These are phyloP conservation scores for Dendrobium huoshanense DNA, from an alignment of 106 monocot genomes.

Conservation along the genomic window DNA sequence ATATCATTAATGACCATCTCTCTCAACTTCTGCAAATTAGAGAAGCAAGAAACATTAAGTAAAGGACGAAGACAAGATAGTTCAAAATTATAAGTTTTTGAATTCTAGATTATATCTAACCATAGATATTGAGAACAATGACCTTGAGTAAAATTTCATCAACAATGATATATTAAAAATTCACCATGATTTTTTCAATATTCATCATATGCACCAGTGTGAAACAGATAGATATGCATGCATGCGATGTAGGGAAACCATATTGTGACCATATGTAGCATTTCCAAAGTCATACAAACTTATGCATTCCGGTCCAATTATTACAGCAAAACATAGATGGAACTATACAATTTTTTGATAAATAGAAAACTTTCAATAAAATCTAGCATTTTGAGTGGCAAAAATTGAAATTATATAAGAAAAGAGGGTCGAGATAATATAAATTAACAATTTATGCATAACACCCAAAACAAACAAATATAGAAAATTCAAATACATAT, in stretches of 20 bases:
- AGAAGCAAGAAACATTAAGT: conserved; percentile 9
- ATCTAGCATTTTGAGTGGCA: not conserved
- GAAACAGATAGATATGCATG: not conserved
- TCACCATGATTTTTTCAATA: not conserved
- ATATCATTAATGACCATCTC: conserved; percentile 59
- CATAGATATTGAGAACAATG: not conserved
- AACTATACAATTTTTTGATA: not conserved
- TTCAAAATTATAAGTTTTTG: not conserved
- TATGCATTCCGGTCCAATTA: not conserved
- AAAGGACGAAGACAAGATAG: not conserved
- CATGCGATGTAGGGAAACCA: not conserved
- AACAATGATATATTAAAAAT: not conserved
- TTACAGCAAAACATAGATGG: not conserved
- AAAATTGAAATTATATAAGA: not conserved
- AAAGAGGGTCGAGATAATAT: not conserved
- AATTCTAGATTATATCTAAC: not conserved
- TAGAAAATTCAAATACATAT: not conserved
- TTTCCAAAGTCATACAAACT: not conserved
- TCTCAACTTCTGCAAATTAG: conserved; percentile 63
- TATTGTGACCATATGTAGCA: not conserved
- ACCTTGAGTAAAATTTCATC: not conserved
- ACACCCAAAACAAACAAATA: not conserved
- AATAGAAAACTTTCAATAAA: not conserved
- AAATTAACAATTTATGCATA: not conserved
- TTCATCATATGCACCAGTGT: not conserved